These are phyloP conservation scores for Candida caryicola DNA, from an alignment of 805 yeast genomes.

Conservation along the genomic window DNA sequence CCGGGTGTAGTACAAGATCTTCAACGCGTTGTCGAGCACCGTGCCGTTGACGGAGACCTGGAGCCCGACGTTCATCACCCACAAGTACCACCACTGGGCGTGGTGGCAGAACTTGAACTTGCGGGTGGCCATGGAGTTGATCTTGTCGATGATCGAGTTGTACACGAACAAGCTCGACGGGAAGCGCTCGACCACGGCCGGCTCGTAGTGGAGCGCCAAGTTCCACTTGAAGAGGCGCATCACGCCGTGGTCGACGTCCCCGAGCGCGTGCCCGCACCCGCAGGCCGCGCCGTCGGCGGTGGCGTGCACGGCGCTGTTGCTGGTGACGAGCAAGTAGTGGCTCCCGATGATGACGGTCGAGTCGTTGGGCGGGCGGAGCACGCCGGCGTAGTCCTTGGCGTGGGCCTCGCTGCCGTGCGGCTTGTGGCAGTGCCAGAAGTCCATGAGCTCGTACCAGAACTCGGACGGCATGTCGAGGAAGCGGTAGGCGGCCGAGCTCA, in stretches of 20 bases:
- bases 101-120: slow-evolving; percentile 22
- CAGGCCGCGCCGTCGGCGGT: slow-evolving; percentile 26
- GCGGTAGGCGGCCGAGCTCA: slow-evolving; percentile 30
- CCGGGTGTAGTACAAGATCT: slow-evolving; percentile 23
- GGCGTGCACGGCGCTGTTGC: slow-evolving; percentile 5
- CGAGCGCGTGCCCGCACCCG: slow-evolving; percentile 39
- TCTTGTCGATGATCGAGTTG: slow-evolving; percentile 31
- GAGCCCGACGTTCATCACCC: slow-evolving; percentile 39
- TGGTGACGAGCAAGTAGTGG: slow-evolving; percentile 48
- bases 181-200: slow-evolving; percentile 12
- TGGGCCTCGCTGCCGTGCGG: slow-evolving; percentile 40
- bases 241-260: slow-evolving; percentile 27
- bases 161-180: slow-evolving; percentile 19
- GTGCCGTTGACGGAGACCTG: slow-evolving; percentile 21
- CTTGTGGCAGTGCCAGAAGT: slow-evolving; percentile 95
- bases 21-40: slow-evolving; percentile 22
- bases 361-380: slow-evolving; percentile 40
- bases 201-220: slow-evolving; percentile 3
- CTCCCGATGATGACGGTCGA: slow-evolving; percentile 52
- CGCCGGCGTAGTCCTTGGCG: slow-evolving; percentile 34
- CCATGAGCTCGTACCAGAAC: slow-evolving; percentile 93
- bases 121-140: slow-evolving; percentile 38
- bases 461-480: slow-evolving; percentile 82
- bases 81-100: slow-evolving; percentile 19
- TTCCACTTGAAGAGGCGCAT: slow-evolving; percentile 12